A percentile compares a stretch with the other conserved stretches of the same genome.
Evolutionary conservation across 805 yeast genomes (phyloP).

Genomic region (Kazachstania bromeliacearum): DNA sequence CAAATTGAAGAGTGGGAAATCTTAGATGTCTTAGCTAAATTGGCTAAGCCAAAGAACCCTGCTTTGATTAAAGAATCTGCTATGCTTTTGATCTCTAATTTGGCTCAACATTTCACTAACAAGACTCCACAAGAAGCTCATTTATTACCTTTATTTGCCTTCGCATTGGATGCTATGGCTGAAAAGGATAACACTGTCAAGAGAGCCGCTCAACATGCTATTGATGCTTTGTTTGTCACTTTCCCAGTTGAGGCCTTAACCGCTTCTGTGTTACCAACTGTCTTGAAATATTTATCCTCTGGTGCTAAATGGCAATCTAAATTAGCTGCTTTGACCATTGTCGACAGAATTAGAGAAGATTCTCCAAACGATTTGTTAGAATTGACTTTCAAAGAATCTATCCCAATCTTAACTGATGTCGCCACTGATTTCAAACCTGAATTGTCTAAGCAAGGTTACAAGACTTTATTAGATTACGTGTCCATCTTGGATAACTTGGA

Average conservation of each 20-base stretch:
- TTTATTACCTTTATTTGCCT: slow-evolving; percentile 50
- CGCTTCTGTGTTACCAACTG: slow-evolving; percentile 52
- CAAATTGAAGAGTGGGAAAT: slow-evolving; percentile 58
- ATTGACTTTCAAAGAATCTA: slow-evolving; percentile 61
- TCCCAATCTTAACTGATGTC: slow-evolving; percentile 80
- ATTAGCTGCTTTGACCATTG: slow-evolving; percentile 60
- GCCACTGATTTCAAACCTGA: slow-evolving; percentile 96
- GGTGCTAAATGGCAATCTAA: slow-evolving; percentile 89
- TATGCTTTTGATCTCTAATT: slow-evolving; percentile 46
- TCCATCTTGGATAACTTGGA: slow-evolving; percentile 86
- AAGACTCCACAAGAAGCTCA: slow-evolving; percentile 68
- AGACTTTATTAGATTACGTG: slow-evolving; percentile 61
- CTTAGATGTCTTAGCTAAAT: slow-evolving; percentile 49
- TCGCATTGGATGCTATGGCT: slow-evolving; percentile 61
- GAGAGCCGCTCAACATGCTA: slow-evolving; percentile 75
- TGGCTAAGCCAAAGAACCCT: slow-evolving; percentile 66
- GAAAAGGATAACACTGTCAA: slow-evolving; percentile 84
- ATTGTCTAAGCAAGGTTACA: slow-evolving; percentile 74
- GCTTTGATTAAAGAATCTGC: slow-evolving; percentile 70
- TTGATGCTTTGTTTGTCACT: slow-evolving; percentile 57
- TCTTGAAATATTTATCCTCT: slow-evolving; percentile 62
- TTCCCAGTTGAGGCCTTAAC: slow-evolving; percentile 74
- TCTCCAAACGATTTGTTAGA: slow-evolving; percentile 82
- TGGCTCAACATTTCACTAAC: slow-evolving; percentile 57
- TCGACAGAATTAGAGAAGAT: slow-evolving; percentile 69